Conservation (phyloP, 169 alveolate species). For the Eimeria acervulina region DNA sequence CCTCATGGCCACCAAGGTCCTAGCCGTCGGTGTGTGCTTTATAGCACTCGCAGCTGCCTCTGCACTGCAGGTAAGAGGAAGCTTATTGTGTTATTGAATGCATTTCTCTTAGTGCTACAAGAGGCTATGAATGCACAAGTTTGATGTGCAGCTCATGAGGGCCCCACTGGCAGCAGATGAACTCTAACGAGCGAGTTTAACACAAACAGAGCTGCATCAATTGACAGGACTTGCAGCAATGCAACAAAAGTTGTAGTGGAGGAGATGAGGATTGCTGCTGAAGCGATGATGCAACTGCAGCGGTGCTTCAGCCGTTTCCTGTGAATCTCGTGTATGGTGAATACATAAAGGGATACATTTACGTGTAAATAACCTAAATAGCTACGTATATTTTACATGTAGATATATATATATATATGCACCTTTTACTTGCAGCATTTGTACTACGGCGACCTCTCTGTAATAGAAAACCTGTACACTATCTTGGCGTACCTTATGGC, state of each 20-base stretch:
- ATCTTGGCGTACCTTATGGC: conserved; percentile 16
- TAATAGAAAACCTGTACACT: conserved; percentile 32
- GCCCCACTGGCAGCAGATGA: background rate
- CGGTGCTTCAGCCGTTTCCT: too few relatives aligned
- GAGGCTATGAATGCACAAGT: background rate
- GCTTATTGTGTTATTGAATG: background rate
- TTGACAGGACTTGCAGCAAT: too few relatives aligned
- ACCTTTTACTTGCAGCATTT: background rate
- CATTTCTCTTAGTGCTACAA: background rate
- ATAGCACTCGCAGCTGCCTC: conserved; percentile 36
- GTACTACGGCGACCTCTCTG: conserved; percentile 24
- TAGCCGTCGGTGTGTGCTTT: conserved; percentile 19
- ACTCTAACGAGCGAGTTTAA: too few relatives aligned
- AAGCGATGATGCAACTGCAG: too few relatives aligned
- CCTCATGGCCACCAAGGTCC: conserved; percentile 24
- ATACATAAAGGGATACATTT: too few relatives aligned
- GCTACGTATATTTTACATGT: too few relatives aligned
- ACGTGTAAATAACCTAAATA: too few relatives aligned
- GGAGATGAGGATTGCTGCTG: too few relatives aligned
- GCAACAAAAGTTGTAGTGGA: too few relatives aligned
- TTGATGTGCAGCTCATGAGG: background rate
- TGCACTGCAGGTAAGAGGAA: conserved; percentile 23
- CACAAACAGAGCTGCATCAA: too few relatives aligned
- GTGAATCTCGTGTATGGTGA: too few relatives aligned
- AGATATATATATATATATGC: background rate